phyloP scores from a whole-genome alignment of 257 asterid genomes.

The Euphrasia confusa region DNA sequence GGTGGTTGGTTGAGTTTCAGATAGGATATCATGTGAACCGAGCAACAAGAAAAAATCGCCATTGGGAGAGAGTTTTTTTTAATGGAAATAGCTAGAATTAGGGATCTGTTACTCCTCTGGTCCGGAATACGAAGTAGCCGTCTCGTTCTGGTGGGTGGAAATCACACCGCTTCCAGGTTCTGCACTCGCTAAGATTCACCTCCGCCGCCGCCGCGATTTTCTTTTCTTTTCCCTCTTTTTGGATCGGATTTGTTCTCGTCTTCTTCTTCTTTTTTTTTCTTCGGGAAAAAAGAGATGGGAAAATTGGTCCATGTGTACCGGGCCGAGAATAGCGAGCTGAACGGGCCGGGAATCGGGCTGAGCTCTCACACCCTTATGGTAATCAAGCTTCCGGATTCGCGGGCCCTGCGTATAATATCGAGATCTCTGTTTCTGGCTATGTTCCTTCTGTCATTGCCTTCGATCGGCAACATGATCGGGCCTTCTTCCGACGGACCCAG shows the following conservation, averaged over 20 bases:
- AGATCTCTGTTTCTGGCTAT: conserved; percentile 58
- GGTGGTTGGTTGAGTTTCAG: conserved; percentile 27
- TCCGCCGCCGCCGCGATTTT: conserved; percentile 9
- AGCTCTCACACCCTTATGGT: conserved; percentile 39
- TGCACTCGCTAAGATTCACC: conserved; percentile 45
- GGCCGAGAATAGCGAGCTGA: conserved; percentile 20
- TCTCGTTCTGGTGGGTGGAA: conserved; percentile 70
- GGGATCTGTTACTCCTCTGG: conserved; percentile 48
- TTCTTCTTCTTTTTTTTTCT: neutral
- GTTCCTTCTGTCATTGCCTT: conserved; percentile 37
- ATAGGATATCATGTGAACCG: conserved; percentile 19
- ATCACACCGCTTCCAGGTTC: conserved; percentile 72
- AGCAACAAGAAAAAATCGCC: neutral
- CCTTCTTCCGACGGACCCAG: too few species aligned
- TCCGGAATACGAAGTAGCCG: conserved; percentile 34
- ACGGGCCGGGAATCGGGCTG: conserved; percentile 29
- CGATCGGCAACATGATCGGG: too few species aligned
- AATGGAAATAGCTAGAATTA: conserved; percentile 63
- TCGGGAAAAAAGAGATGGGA: conserved; percentile 28
- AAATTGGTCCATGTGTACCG: conserved; percentile 23
- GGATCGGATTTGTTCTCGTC: neutral
- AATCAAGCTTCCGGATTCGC: conserved; percentile 49
- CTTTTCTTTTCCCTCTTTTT: conserved; percentile 19
- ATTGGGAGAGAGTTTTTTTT: conserved; percentile 15
- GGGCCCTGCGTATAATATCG: conserved; percentile 45